Base-by-base conservation (phyloP, 495 filamentous ascomycete species). In the Neurospora sp. region DNA sequence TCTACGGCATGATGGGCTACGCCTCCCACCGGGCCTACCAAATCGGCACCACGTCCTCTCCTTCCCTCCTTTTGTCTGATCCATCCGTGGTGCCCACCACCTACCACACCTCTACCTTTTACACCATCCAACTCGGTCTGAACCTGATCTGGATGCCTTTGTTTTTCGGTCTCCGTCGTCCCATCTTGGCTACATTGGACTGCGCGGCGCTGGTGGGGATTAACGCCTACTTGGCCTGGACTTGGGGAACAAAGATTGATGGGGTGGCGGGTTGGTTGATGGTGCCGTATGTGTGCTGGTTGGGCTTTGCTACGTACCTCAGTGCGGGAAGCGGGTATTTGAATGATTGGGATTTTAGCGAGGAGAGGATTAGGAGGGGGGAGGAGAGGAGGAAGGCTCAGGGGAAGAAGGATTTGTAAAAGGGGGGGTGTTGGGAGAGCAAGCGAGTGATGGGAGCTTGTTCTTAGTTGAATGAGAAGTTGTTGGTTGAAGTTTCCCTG, bases 71-170 rank as follows among this genome's bases (percentile, higher is more conserved):
- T 31, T 4, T 21, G n/a, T n/a, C n/a, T n/a, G n/a, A n/a, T n/a
- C 70, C 19, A 69, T 75, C 77, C 1, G 76, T 81, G 40, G 43
- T 62, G 0, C 5, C 73, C 2, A 75, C 78, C 24, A 80, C 81
- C 71, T 78, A 88, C 82, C 88, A 91, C 78, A 89, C 90, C 69
- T 86, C 89, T 43, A 92, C 90, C 0, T 86, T 97, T 19, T 98
- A 97, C 84, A 92, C 91, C 7, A 88, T 91, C 66, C 94, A 97
- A 79, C 90, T 98, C 10, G 91, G 85, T 24, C 82, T 97, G 17
- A 97, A 98, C 80, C 83, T 96, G 24, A 79, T 91, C 69, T 98
- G 93, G 93, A 97, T 96, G 93, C 95, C 95, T 2, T 87, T 97
- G 10, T 98, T 98, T 86, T 97, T 97, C 79, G 86, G 87, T 1